A percentile compares a stretch with the other conserved stretches of the same genome.
phyloP scores from a whole-genome alignment of 1,139 yeast species.

The Saccharomycopsis crataegensis region DNA sequence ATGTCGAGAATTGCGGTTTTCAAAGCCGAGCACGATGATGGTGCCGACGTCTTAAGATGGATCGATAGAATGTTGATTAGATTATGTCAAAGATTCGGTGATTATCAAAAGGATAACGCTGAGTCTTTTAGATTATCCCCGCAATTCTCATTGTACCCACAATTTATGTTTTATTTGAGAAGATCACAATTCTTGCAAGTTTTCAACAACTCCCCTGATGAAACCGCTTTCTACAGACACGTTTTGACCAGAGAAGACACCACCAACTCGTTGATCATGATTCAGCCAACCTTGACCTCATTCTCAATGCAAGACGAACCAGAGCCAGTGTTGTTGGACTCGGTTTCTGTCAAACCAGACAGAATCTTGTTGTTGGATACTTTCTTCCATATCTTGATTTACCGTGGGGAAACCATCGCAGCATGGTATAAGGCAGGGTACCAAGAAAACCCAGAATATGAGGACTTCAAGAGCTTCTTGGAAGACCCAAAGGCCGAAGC shows the following conservation, averaged over 20 bases:
- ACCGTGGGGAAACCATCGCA: conserved; percentile 92
- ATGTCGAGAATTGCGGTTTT: conserved; percentile 88
- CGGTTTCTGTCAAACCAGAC: conserved; percentile 87
- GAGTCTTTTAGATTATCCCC: conserved; percentile 71
- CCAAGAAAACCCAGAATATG: conserved; percentile 86
- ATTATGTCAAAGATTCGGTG: conserved; percentile 82
- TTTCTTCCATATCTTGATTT: conserved; percentile 90
- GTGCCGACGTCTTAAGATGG: conserved; percentile 73
- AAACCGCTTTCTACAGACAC: conserved; percentile 95
- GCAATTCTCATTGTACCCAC: conserved; percentile 82
- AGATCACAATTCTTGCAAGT: conserved; percentile 95
- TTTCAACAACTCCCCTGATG: conserved; percentile 97
- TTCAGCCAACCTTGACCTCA: conserved; percentile 17
- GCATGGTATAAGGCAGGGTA: conserved; percentile 96
- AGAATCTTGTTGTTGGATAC: conserved; percentile 84
- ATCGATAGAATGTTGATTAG: conserved; percentile 80
- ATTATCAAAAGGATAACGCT: conserved; percentile 71
- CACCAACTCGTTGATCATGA: conserved; percentile 75
- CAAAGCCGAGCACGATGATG: conserved; percentile 76
- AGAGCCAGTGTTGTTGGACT: conserved; percentile 88
- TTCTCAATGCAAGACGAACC: conserved; percentile 29
- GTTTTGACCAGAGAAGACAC: conserved; percentile 87
- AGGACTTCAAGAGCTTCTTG: conserved; percentile 75
- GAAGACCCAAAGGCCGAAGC: conserved; percentile 93
- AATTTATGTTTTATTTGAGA: conserved; percentile 91